Conservation (phyloP, 441 rosid species). For the Adansonia gregorii region DNA sequence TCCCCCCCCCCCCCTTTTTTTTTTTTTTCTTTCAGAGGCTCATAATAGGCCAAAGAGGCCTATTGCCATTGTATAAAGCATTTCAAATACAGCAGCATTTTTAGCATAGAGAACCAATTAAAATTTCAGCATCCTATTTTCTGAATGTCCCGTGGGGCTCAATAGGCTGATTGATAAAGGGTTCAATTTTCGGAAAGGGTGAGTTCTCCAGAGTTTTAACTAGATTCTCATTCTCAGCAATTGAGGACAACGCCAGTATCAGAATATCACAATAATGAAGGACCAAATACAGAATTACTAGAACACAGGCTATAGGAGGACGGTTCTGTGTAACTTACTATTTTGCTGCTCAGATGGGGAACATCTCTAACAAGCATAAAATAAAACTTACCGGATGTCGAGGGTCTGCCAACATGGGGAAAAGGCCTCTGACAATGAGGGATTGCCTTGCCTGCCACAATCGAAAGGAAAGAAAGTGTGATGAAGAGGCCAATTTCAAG, state of each 20-base stretch:
- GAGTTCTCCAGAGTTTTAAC: not conserved
- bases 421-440: conserved; percentile 54
- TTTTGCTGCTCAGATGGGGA: not conserved
- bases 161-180: not conserved
- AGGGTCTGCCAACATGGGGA: conserved; percentile 58
- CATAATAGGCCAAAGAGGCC: too few relatives aligned
- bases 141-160: not conserved
- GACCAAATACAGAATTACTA: not conserved
- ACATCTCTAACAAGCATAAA: not conserved
- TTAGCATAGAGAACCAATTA: too few relatives aligned
- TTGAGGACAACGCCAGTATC: not conserved
- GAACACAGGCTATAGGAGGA: not conserved
- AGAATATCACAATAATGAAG: not conserved
- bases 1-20: too few relatives aligned
- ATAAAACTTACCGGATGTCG: conserved; percentile 46
- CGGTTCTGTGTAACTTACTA: not conserved
- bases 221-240: not conserved
- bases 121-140: not conserved
- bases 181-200: not conserved
- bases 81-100: too few relatives aligned
- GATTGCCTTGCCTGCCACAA: conserved; percentile 57
- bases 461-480: conserved; percentile 19
- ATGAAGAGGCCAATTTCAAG: conserved; percentile 22
- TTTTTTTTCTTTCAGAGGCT: too few relatives aligned
- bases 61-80: too few relatives aligned